Percentiles rank a stretch among this genome's conserved stretches.
phyloP scores from a whole-genome alignment of 2,329 filamentous ascomycete genomes.

The Didymosphaeria variabile region DNA sequence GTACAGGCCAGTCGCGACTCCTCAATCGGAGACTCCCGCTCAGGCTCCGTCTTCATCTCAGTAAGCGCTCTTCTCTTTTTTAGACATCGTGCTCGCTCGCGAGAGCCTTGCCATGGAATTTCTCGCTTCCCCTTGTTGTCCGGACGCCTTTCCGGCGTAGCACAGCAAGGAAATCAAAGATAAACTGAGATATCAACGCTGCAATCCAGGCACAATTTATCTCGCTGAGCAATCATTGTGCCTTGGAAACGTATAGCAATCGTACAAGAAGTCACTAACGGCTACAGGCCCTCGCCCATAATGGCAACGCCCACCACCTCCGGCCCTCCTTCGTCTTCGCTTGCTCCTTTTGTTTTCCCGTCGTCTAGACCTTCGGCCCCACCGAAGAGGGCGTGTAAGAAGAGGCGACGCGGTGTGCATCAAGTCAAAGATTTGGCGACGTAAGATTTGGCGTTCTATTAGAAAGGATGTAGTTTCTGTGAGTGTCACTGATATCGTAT shows the following conservation, averaged over 20 bases:
- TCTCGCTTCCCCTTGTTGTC: too few relatives aligned
- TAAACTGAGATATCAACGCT: too few relatives aligned
- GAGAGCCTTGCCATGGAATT: too few relatives aligned
- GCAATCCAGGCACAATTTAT: too few relatives aligned
- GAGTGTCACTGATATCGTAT: too few relatives aligned
- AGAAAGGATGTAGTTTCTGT: too few relatives aligned
- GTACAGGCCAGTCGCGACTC: not conserved
- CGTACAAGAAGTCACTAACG: not conserved
- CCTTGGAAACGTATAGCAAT: not conserved
- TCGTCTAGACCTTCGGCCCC: not conserved
- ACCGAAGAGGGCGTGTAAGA: not conserved
- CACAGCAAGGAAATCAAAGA: too few relatives aligned
- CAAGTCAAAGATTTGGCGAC: not conserved
- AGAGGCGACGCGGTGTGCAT: not conserved
- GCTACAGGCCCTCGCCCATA: not conserved
- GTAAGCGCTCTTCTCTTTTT: not conserved
- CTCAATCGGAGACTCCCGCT: not conserved
- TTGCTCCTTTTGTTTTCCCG: not conserved
- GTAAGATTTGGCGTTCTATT: too few relatives aligned
- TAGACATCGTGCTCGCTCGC: not conserved
- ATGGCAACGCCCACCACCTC: not conserved
- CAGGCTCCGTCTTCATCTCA: not conserved
- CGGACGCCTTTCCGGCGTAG: too few relatives aligned
- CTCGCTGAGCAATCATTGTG: too few relatives aligned
- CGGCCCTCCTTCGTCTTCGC: not conserved